These are phyloP conservation scores for Eryngium alpinum DNA, from an alignment of 140 eudicot genomes.

Conservation along the genomic window DNA sequence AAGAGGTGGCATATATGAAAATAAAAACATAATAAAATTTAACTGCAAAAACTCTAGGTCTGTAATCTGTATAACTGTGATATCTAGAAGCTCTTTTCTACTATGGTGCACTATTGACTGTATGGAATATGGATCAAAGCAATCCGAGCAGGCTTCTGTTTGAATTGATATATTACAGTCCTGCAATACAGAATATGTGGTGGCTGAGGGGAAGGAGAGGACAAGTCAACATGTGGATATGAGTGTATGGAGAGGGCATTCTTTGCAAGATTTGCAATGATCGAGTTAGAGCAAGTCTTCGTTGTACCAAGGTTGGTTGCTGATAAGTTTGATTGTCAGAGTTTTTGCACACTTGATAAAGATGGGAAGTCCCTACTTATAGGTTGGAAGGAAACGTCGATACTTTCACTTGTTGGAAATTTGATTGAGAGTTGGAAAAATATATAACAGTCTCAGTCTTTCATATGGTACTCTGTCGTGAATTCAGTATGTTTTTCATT, in stretches of 20 bases:
- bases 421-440: not conserved
- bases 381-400: slow-evolving; percentile 13
- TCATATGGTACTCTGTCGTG: not conserved
- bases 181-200: slow-evolving; percentile 9
- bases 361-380: slow-evolving; percentile 11
- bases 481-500: not conserved
- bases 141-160: not conserved
- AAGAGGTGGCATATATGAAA: no score
- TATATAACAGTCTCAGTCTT: not conserved
- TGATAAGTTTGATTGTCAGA: slow-evolving; percentile 10
- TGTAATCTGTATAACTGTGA: no score
- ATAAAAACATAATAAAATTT: no score
- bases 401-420: slow-evolving; percentile 14
- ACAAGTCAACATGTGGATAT: not conserved
- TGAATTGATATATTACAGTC: slow-evolving; percentile 2
- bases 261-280: slow-evolving; percentile 4
- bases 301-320: slow-evolving; percentile 3
- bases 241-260: slow-evolving; percentile 4
- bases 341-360: slow-evolving; percentile 15
- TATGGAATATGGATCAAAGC: slow-evolving; percentile 1
- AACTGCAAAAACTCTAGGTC: no score
- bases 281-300: slow-evolving; percentile 10
- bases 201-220: slow-evolving; percentile 7
- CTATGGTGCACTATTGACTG: slow-evolving; percentile 10
- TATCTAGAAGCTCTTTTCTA: slow-evolving; percentile 11